Base-by-base conservation (phyloP, 371 early-diverging fungal genomes). In the Smittium culicis region DNA sequence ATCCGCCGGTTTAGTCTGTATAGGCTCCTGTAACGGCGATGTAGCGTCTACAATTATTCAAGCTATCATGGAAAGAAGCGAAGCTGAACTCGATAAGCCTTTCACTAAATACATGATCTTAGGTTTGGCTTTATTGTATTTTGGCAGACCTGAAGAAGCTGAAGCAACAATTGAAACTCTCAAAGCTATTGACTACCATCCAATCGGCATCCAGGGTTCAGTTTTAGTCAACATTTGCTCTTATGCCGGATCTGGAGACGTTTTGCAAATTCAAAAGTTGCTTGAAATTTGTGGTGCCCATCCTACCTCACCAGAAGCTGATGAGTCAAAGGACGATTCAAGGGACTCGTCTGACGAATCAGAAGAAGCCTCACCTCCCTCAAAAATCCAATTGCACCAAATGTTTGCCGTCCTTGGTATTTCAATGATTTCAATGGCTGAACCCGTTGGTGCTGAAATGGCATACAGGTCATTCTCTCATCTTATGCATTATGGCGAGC, bases 401-500 rank as follows among this genome's bases (percentile, higher is more conserved):
- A 90, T 88, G 16, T 93, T 89, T 77, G 97, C 98, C n/a, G 93
- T 92, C 28, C 80, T 98, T 58, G 98, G 94, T 68, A 88, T 98
- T 64, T 92, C 95, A 2, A 71, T 96, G 78, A 92, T 98, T 73
- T 86, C 95, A 20, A 90, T 96, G 87, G 96, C 96, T 61, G 98
- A 97, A 78, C 93, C 93, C 67, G 82, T 96, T 72, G 98, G 98
- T 5, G 76, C 90, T 8, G 96, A 94, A 73, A 98, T 98, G 98
- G 85, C 93, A 8, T 76, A 95, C 75, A 86, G 98, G 63, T 81
- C 89, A 27, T 96, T 96, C 73, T 92, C 91, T 67, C 98, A 98
- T 73, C 77, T 98, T 83, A 97, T 97, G 98, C 98, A 98, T 71
- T 98, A 96, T 79, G 98, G 98, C 61, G 95, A 94, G 71, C 88